phyloP scores from a whole-genome alignment of 2,329 filamentous ascomycete species.

The Stemphylium lycopersici region DNA sequence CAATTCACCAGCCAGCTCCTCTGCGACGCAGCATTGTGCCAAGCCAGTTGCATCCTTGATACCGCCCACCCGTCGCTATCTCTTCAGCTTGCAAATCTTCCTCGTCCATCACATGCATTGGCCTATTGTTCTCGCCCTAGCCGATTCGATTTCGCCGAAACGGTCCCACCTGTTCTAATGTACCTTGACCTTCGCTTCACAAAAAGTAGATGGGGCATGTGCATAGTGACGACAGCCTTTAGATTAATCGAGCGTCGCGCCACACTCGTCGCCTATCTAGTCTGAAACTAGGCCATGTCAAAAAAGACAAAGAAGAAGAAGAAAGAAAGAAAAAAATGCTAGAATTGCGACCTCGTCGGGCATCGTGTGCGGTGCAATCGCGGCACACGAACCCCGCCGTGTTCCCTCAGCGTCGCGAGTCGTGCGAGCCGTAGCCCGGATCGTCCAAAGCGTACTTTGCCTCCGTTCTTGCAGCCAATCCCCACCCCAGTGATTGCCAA shows the following conservation, averaged over 20 bases:
- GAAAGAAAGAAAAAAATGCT: not conserved
- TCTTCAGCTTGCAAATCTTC: slow-evolving; percentile 1
- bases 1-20: not conserved
- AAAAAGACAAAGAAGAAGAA: no score
- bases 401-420: not conserved
- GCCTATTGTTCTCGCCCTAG: not conserved
- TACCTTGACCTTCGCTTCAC: not conserved
- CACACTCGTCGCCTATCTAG: not conserved
- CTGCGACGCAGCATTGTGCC: not conserved
- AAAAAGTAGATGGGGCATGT: not conserved
- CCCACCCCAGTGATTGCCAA: slow-evolving; percentile 1
- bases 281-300: not conserved
- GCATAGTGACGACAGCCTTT: not conserved
- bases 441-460: not conserved
- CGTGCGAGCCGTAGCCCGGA: not conserved
- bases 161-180: slow-evolving; percentile 3
- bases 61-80: not conserved
- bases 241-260: slow-evolving; percentile 3
- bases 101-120: slow-evolving; percentile 2
- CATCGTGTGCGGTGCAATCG: not conserved
- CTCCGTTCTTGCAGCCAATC: not conserved
- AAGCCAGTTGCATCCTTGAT: not conserved
- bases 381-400: not conserved
- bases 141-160: not conserved
- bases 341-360: not conserved